These are phyloP conservation scores for Globisporangium echinulatum DNA, from an alignment of 352 stramenopile species.

Conservation along the genomic window DNA sequence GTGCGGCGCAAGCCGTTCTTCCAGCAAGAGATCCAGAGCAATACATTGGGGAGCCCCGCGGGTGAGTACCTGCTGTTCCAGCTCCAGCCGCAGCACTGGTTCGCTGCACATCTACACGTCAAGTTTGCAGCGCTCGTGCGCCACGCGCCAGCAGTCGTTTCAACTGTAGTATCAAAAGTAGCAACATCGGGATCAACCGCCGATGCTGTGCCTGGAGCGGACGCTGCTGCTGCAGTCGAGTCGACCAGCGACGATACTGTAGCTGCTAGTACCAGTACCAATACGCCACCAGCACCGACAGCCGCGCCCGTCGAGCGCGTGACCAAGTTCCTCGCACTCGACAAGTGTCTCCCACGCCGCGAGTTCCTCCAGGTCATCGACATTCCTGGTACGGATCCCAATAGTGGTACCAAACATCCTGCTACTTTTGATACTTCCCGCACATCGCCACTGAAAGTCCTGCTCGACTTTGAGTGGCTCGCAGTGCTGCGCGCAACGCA, in stretches of 20 bases:
- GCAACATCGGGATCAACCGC: no score
- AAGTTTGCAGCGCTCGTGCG: conserved; percentile 96
- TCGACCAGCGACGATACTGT: neutral
- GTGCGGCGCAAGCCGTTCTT: conserved; percentile 94
- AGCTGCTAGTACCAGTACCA: conserved; percentile 24
- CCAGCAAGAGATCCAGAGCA: conserved; percentile 89
- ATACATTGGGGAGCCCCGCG: conserved; percentile 91
- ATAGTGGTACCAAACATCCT: neutral
- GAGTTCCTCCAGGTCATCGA: conserved; percentile 95
- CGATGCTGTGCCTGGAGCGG: no score
- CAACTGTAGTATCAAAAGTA: no score
- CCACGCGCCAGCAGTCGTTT: conserved; percentile 34
- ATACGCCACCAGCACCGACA: conserved; percentile 4
- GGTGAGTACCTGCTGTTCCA: conserved; percentile 89
- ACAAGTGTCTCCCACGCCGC: conserved; percentile 96
- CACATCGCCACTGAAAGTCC: conserved; percentile 37
- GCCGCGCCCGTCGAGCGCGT: conserved; percentile 8
- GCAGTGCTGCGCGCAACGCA: conserved; percentile 77
- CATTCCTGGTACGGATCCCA: conserved; percentile 23
- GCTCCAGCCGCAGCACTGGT: conserved; percentile 95
- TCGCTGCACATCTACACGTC: conserved; percentile 97
- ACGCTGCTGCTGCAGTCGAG: neutral
- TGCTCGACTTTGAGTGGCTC: conserved; percentile 86
- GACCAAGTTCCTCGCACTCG: conserved; percentile 97
- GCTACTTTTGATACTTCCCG: conserved; percentile 1